Evolutionary conservation across 257 asterid species (phyloP), one percentile per base, ranked within the genome.

Genomic region (Marsdenia floribunda): DNA sequence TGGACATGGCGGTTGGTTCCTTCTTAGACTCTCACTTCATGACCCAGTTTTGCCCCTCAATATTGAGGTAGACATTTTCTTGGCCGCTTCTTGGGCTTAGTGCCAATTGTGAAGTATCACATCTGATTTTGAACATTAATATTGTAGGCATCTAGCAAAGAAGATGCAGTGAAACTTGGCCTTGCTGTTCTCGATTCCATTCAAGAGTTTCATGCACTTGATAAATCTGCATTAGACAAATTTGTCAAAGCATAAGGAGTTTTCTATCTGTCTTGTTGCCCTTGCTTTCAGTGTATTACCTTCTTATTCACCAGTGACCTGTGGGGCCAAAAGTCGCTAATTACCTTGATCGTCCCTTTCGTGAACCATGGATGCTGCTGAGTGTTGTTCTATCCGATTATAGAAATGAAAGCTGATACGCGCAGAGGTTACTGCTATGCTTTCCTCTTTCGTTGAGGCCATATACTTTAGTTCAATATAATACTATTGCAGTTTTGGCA

Each of bases 1-100:
- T 38, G 98, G 97, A 72, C 87, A 81, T 81, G 99, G 97, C n/a
- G 99, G 99, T 73, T 95, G 99, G 99, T 89, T 95, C 85, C 98
- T 95, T 68, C 84, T 92, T 85, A 89, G 99, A 73, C 99, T 92
- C 71, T 95, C 98, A 63, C 99, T 95, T 74, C 99, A 95, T 49
- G 99, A 95, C 84, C 99, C 98, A 3, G 98, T 95, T 79, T 82
- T 95, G 76, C 97, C 99, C 71, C 98, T 95, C 22, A 95, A 95
- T 73, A 90, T 95, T 35, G 99, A 95, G 99, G 99, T 95, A 77
- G 75, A 64, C 24, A 46, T 33, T 55, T 52, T 78, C 50, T 55
- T 68, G 13, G 2, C 74, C 57, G 68, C 16, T 82, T 66, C 57
- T 33, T 29, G 18, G 19, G 55, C 60, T 46, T 12, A 6, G 24